phyloP scores from a whole-genome alignment of 768 basidiomycete species.

The Phlebiopsis gigantea region DNA sequence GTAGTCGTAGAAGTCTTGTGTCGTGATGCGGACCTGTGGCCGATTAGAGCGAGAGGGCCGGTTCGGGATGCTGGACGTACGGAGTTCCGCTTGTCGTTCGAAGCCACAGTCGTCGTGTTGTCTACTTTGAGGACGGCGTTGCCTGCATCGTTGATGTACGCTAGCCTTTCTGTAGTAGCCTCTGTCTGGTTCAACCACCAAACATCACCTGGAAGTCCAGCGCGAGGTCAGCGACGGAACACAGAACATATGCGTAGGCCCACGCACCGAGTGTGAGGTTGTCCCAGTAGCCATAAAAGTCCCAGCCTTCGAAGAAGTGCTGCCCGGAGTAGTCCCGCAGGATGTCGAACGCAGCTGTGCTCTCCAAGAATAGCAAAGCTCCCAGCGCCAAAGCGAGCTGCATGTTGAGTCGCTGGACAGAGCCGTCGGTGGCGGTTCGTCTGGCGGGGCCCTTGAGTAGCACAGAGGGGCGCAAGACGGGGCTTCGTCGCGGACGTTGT shows the following conservation, averaged over 20 bases:
- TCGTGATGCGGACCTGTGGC: constrained; percentile 41
- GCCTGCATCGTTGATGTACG: constrained; percentile 54
- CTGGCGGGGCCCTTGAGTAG: not conserved
- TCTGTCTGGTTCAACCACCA: constrained; percentile 47
- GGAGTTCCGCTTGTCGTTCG: constrained; percentile 51
- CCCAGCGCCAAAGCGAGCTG: not conserved
- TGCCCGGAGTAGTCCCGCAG: constrained; percentile 34
- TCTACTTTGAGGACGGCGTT: constrained; percentile 73
- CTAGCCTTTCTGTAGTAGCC: constrained; percentile 45
- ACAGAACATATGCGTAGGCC: not conserved
- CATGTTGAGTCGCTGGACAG: not conserved
- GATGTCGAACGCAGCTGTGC: constrained; percentile 26
- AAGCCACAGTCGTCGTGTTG: constrained; percentile 51
- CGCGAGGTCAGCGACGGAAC: not conserved
- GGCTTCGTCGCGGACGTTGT: not conserved
- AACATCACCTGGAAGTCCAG: constrained; percentile 48
- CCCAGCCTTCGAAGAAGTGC: constrained; percentile 41
- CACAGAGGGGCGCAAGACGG: not conserved
- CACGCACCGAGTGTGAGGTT: constrained; percentile 33
- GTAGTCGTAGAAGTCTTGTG: constrained; percentile 35
- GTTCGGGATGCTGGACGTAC: constrained; percentile 30
- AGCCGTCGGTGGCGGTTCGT: not conserved
- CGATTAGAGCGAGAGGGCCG: not conserved
- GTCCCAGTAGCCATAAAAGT: constrained; percentile 37
- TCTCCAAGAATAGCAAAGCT: not conserved